Evolutionary conservation across 208 protist species (phyloP), one percentile per base, ranked within the genome.

Genomic region (Leishmania amazonensis): DNA sequence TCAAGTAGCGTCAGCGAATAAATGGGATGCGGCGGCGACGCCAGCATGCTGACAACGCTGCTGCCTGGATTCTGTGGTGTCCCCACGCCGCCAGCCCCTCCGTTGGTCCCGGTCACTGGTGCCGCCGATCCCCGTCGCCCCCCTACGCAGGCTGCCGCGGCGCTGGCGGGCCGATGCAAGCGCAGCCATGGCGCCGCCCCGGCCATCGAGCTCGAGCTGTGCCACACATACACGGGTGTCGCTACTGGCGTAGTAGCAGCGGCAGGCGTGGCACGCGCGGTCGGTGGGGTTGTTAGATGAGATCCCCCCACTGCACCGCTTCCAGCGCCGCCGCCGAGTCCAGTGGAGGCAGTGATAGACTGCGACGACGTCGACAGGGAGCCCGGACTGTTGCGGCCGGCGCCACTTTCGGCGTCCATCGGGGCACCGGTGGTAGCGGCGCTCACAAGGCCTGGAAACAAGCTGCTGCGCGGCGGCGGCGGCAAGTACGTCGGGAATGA

Each of bases 191-290:
- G 24, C 40, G 38, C 21, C 38, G 51, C 40, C 24, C 53, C 54
- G 47, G 51, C 38, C 51, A 35, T 31, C 35, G 53, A 57, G 31
- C 21, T 78, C 21, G 51, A 7, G 74, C 24, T 62, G 57, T 78
- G 74, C 74, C 74, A 78, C 40, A 65, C 35, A 28, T 78, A 78
- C 49, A 78, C 74, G 57, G 74, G 53, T 2, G 74, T 21, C 21
- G 21, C 74, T 13, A 45, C 31, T 6, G 53, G 53, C 38, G 19
- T 57, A 42, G 38, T 42, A 19, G 75, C 17, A 24, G 75, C 31
- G 21, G 58, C 28, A 49, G 45, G 38, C 49, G 70, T 31, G 31
- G 17, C 31, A 9, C 47, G 73, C 51, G 35, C 31, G 42, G 28
- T 31, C 11, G 51, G 28, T 13, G 73, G 49, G 17, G 73, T 62